Evolutionary conservation across 2,329 filamentous ascomycete genomes (phyloP).

Genomic region (Penicillium glabrum): DNA sequence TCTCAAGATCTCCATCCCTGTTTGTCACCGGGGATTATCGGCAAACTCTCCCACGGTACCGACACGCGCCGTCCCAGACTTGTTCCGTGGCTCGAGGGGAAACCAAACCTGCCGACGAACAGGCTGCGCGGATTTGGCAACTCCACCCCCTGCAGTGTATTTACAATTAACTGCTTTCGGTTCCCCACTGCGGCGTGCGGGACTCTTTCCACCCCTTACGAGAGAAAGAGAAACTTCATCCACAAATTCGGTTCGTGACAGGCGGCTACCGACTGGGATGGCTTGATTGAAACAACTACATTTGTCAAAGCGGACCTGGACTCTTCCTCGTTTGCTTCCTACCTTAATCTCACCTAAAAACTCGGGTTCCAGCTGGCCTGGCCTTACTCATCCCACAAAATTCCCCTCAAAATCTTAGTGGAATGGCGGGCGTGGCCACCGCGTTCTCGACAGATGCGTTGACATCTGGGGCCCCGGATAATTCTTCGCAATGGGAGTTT

Average conservation of each 20-base stretch:
- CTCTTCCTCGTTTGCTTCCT: constrained; percentile 11
- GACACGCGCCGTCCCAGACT: constrained; percentile 10
- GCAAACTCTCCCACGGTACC: constrained; percentile 16
- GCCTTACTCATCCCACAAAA: constrained; percentile 19
- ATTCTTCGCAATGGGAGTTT: constrained; percentile 39
- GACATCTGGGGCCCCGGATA: constrained; percentile 33
- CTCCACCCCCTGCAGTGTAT: constrained; percentile 27
- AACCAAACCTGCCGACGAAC: constrained; percentile 5
- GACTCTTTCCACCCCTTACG: constrained; percentile 19
- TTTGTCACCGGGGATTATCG: background rate
- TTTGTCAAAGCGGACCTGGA: constrained; percentile 11
- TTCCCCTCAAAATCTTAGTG: constrained; percentile 11
- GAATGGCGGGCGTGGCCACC: constrained; percentile 44
- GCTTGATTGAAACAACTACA: constrained; percentile 23
- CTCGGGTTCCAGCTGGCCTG: constrained; percentile 37
- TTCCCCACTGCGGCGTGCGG: constrained; percentile 17
- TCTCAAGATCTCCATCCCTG: background rate
- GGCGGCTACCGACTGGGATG: constrained; percentile 27
- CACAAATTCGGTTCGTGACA: constrained; percentile 7
- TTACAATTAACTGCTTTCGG: constrained; percentile 38
- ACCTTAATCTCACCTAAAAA: constrained; percentile 6
- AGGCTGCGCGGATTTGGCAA: background rate
- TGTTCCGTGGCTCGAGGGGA: constrained; percentile 18
- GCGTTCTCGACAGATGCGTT: constrained; percentile 42
- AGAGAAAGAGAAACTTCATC: background rate